Percentiles rank a stretch among this genome's conserved stretches.
phyloP scores from a whole-genome alignment of 768 basidiomycete species.

The Pisolithus microcarpus region DNA sequence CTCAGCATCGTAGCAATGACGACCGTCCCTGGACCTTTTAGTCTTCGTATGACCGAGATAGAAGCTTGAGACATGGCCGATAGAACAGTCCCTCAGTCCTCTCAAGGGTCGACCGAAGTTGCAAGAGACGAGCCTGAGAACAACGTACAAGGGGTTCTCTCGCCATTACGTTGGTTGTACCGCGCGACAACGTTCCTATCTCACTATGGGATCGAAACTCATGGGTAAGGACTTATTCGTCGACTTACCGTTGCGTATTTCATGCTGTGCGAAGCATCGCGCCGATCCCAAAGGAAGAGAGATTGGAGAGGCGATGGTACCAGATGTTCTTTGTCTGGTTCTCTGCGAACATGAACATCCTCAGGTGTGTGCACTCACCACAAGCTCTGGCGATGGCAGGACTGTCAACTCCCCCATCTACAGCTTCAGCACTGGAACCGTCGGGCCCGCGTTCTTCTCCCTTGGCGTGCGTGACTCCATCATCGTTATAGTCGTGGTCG shows the following conservation, averaged over 20 bases:
- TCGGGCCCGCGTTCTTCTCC: conserved; percentile 44
- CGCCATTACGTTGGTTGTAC: conserved; percentile 11
- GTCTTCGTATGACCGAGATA: no score
- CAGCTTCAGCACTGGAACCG: conserved; percentile 43
- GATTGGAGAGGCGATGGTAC: conserved; percentile 35
- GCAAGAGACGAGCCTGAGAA: not conserved
- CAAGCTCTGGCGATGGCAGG: not conserved
- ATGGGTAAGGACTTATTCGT: conserved; percentile 25
- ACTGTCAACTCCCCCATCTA: not conserved
- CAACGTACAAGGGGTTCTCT: not conserved
- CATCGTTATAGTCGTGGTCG: conserved; percentile 35
- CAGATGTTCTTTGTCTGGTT: conserved; percentile 50
- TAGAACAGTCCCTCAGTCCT: no score
- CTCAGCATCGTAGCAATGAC: no score
- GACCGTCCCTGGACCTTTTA: no score
- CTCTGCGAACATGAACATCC: conserved; percentile 39
- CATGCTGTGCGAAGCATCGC: conserved; percentile 24
- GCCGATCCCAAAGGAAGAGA: conserved; percentile 30
- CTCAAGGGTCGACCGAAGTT: no score
- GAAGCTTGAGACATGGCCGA: no score
- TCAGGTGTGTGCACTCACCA: conserved; percentile 26
- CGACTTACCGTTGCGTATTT: not conserved
- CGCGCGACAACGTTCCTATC: conserved; percentile 23
- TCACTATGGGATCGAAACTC: conserved; percentile 35
- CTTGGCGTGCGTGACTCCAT: conserved; percentile 39